Base-by-base conservation (phyloP, 169 alveolate species). In the Eimeria brunetti region DNA sequence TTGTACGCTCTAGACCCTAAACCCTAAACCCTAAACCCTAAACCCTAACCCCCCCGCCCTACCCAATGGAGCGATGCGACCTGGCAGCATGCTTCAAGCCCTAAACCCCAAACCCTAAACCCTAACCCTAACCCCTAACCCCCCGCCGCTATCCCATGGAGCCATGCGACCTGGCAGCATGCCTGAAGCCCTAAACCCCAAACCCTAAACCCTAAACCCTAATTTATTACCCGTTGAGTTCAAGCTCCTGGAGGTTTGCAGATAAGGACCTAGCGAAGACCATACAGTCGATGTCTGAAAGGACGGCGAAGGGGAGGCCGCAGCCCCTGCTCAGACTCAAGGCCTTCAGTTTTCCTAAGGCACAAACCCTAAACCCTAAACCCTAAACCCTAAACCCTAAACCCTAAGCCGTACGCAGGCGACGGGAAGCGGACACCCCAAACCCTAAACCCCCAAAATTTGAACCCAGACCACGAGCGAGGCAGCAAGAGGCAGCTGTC, bases 281-380 rank as follows among this genome's bases (percentile, higher is more conserved):
- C 92, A 93, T 44, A 30, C 85, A 53, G 41, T 93, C 96, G 22
- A 93, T 89, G 89, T 93, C 94, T 1, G 96, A 80, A 5, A 89
- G 88, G n/a, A 80, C 83, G 33, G 94, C 80, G 94, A 93, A 93
- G 53, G 93, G 93, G 58, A 93, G 81, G 58, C 94, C 93, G 89
- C 64, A 94, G 60, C 92, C 27, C 14, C 96, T 76, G 41, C 96
- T 71, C 44, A 94, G 80, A 6, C 46, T 41, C 33, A 84, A 62
- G 7, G 81, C 94, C 81, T 73, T 41, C 83, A 85, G 91, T 64
- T 85, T 69, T 16, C 96, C 96, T 94, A 71, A 14, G 41, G 16
- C 16, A 56, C 33, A 75, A 88, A 56, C 90, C 90, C 90, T 16
- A 81, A 33, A 81, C 75, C 53, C 69, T 33, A 81, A 53, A n/a